Base-by-base conservation (phyloP, 305 asterid species). In the Fraxinus velutina region DNA sequence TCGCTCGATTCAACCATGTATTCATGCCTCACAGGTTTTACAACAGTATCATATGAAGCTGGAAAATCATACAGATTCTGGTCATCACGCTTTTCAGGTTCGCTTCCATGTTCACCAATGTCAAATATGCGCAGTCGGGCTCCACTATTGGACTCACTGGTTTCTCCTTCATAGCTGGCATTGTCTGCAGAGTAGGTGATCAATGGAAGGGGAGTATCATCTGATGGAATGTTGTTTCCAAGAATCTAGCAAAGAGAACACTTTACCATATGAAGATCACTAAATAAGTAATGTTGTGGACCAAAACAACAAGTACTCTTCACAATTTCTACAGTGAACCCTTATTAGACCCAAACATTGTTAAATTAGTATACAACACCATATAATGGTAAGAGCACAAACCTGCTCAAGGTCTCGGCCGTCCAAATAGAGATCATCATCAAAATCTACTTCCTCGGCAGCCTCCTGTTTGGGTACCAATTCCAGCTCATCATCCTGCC, bases 361-460 rank as follows among this genome's bases (percentile, higher is more conserved):
- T 33, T 60, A n/a, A 13, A 50, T 50, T n/a, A 0, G 7, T 36
- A 62, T 68, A 21, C 33, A 62, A 77, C 24, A 39, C 5, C 73
- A 32, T 19, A 82, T 32, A 42, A 24, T 33, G 64, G 72, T 64
- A 47, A 57, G n/a, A 71, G 81, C 34, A 87, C 88, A 81, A 75
- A 94, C 99, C 99, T 96, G 93, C 76, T 94, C 95, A 81, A 96
- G 93, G 78, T 94, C 96, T 85, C 86, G 77, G 62, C 91, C 95
- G 39, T 90, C 96, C 82, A 94, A 85, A 84, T 83, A 94, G 71
- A 74, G 83, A 87, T 90, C 99, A 84, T 83, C 90, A 13, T 81
- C 88, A 84, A 88, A 85, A 78, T 90, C 93, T 70, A 88, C 87
- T 85, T 83, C 94, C 81, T 88, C 96, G 0, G 90, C 89, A 86